Evolutionary conservation across 495 filamentous ascomycete genomes (phyloP).

Genomic region (Aspergillus nidulans): DNA sequence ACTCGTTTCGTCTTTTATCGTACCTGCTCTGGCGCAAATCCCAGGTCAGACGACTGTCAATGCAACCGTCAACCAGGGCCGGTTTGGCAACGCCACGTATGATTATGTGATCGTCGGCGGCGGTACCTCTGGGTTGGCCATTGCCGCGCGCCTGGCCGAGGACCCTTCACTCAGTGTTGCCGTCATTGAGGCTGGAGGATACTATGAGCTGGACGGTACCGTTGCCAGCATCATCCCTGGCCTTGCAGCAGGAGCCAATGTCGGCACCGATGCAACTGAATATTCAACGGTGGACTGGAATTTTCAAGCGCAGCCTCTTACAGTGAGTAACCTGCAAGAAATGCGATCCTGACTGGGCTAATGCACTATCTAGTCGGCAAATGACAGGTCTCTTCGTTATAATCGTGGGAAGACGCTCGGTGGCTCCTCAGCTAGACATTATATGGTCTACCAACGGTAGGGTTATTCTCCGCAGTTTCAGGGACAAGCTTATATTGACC

Average conservation of each 20-base stretch:
- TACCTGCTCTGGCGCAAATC: neutral
- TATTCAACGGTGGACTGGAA: slow-evolving; percentile 43
- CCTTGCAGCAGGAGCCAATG: slow-evolving; percentile 29
- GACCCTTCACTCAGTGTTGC: slow-evolving; percentile 26
- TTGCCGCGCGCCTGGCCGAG: slow-evolving; percentile 44
- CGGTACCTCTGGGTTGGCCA: slow-evolving; percentile 45
- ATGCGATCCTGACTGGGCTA: neutral
- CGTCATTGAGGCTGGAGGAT: slow-evolving; percentile 58
- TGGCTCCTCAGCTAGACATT: slow-evolving; percentile 32
- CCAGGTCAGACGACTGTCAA: too few species aligned
- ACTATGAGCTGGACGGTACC: slow-evolving; percentile 44
- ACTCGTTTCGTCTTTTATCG: neutral
- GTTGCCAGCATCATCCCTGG: slow-evolving; percentile 45
- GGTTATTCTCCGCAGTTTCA: neutral
- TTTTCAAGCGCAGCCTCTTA: slow-evolving; percentile 27
- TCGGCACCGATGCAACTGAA: slow-evolving; percentile 23
- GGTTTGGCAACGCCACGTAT: too few species aligned
- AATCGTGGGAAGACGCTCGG: slow-evolving; percentile 34
- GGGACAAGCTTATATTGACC: neutral
- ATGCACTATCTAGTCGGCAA: slow-evolving; percentile 12
- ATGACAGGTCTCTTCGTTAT: slow-evolving; percentile 38
- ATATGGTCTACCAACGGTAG: slow-evolving; percentile 36
- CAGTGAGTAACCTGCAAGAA: slow-evolving; percentile 7
- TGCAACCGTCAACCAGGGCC: too few species aligned
- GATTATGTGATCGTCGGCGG: slow-evolving; percentile 32